Percentiles rank a stretch among this genome's conserved stretches.
phyloP scores from a whole-genome alignment of 1,139 yeast genomes.

The Lodderomyces elongisporus region DNA sequence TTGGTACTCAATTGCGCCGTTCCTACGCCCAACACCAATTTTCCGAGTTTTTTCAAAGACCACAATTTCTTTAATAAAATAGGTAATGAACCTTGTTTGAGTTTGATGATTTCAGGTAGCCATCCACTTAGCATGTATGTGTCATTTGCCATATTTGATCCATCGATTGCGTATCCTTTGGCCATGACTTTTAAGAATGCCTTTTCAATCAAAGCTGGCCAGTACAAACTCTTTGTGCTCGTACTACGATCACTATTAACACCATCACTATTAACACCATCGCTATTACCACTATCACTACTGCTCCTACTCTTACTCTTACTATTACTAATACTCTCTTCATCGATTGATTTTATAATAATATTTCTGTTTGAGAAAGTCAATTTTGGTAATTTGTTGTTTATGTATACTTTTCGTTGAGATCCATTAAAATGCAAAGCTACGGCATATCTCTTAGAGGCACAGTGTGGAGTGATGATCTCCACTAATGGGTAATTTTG shows the following conservation, averaged over 20 bases:
- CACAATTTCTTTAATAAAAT: slow-evolving; percentile 24
- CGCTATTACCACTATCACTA: no score
- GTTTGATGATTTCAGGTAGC: slow-evolving; percentile 59
- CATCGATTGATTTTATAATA: slow-evolving; percentile 39
- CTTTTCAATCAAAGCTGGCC: slow-evolving; percentile 77
- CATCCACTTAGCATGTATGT: slow-evolving; percentile 64
- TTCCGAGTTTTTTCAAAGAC: slow-evolving; percentile 27
- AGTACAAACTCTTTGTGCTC: no score
- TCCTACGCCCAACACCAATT: slow-evolving; percentile 59
- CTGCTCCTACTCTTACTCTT: no score
- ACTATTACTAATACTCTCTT: no score
- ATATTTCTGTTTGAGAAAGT: slow-evolving; percentile 18
- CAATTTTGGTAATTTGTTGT: slow-evolving; percentile 38
- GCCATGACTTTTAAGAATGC: slow-evolving; percentile 66
- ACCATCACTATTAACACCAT: no score
- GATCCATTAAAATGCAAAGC: slow-evolving; percentile 54
- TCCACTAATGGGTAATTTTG: slow-evolving; percentile 5
- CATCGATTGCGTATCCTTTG: slow-evolving; percentile 56
- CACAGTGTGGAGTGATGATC: slow-evolving; percentile 24
- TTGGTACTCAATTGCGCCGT: slow-evolving; percentile 49
- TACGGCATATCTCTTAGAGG: slow-evolving; percentile 31
- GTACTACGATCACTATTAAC: no score
- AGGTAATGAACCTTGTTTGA: slow-evolving; percentile 25
- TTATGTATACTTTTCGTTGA: slow-evolving; percentile 44
- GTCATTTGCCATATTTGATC: slow-evolving; percentile 80